A percentile compares a stretch with the other conserved stretches of the same genome.
These are phyloP conservation scores for Pascua guehoae DNA, from an alignment of 1,284 basidiomycete species.

Conservation along the genomic window DNA sequence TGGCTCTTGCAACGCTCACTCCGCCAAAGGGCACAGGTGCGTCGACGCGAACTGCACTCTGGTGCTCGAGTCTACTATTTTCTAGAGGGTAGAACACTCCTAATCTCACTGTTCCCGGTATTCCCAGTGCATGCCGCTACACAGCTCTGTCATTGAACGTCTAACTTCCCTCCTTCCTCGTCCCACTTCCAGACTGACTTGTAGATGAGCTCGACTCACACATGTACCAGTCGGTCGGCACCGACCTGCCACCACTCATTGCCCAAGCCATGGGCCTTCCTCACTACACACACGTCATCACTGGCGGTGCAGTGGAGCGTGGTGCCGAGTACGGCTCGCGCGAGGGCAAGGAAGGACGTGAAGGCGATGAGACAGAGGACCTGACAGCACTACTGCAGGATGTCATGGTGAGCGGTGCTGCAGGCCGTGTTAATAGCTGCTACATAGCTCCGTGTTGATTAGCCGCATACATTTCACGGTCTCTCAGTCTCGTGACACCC, in stretches of 20 bases:
- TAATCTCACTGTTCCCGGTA: too few relatives aligned
- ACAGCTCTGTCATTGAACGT: too few relatives aligned
- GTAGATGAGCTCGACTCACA: constrained; percentile 97
- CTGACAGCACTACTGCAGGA: constrained; percentile 69
- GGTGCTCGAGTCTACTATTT: too few relatives aligned
- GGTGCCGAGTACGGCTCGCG: constrained; percentile 75
- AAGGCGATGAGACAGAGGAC: constrained; percentile 95
- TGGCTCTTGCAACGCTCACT: constrained; percentile 83
- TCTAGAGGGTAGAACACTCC: too few relatives aligned
- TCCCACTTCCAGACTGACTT: background rate
- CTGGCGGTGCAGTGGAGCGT: constrained; percentile 75
- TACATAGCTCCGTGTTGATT: background rate
- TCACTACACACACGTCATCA: constrained; percentile 75
- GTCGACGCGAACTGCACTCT: constrained; percentile 11
- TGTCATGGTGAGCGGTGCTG: constrained; percentile 63
- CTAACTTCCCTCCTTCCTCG: background rate
- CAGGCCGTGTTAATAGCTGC: background rate
- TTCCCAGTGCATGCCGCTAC: too few relatives aligned
- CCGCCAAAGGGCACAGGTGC: constrained; percentile 80
- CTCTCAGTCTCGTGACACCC: too few relatives aligned
- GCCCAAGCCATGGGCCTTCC: constrained; percentile 82
- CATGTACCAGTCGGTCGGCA: constrained; percentile 97
- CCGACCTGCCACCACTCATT: constrained; percentile 84
- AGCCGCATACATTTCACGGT: too few relatives aligned
- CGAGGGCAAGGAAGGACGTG: constrained; percentile 53